These are phyloP conservation scores for Ophiocordyceps polyrhachis-furcata DNA, from an alignment of 2,329 filamentous ascomycete genomes.

Conservation along the genomic window DNA sequence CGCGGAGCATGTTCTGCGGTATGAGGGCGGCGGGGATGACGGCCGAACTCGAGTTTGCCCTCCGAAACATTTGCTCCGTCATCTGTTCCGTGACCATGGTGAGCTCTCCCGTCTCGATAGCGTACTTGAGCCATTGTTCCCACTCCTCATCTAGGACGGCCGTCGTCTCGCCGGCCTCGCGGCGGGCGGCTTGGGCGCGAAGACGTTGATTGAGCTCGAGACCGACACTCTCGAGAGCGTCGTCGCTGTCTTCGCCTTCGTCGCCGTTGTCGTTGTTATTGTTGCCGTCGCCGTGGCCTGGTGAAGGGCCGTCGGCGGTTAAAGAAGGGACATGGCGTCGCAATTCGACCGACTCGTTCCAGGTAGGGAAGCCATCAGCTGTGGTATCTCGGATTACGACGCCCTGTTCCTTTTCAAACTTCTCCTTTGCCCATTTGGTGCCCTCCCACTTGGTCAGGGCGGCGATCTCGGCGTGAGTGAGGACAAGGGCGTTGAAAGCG, in stretches of 20 bases:
- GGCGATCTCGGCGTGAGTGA: slow-evolving; percentile 53
- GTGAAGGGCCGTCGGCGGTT: slow-evolving; percentile 4
- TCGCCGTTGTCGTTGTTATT: slow-evolving; percentile 16
- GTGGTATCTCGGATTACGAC: slow-evolving; percentile 53
- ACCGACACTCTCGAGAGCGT: slow-evolving; percentile 35
- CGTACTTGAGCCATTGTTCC: slow-evolving; percentile 59
- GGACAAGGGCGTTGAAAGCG: slow-evolving; percentile 49
- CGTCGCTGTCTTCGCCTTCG: slow-evolving; percentile 27
- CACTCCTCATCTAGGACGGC: slow-evolving; percentile 50
- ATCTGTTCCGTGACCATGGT: slow-evolving; percentile 26
- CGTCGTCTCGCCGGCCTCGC: slow-evolving; percentile 38
- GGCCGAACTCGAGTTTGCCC: slow-evolving; percentile 7
- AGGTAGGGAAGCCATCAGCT: slow-evolving; percentile 46
- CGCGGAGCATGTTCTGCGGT: slow-evolving; percentile 31
- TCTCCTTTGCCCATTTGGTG: slow-evolving; percentile 65
- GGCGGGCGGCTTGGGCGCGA: slow-evolving; percentile 41
- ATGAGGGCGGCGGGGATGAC: slow-evolving; percentile 20
- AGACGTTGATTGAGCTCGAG: slow-evolving; percentile 45
- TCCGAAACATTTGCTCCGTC: slow-evolving; percentile 15
- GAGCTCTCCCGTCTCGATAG: slow-evolving; percentile 42
- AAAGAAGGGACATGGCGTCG: slow-evolving; percentile 3
- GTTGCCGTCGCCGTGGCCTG: slow-evolving; percentile 11
- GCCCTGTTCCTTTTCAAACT: slow-evolving; percentile 59
- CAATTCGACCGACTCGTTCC: slow-evolving; percentile 15
- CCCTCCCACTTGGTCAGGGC: slow-evolving; percentile 66